Percentiles rank a stretch among this genome's conserved stretches.
phyloP scores from a whole-genome alignment of 2,329 filamentous ascomycete genomes.

The Epichloe baconii region DNA sequence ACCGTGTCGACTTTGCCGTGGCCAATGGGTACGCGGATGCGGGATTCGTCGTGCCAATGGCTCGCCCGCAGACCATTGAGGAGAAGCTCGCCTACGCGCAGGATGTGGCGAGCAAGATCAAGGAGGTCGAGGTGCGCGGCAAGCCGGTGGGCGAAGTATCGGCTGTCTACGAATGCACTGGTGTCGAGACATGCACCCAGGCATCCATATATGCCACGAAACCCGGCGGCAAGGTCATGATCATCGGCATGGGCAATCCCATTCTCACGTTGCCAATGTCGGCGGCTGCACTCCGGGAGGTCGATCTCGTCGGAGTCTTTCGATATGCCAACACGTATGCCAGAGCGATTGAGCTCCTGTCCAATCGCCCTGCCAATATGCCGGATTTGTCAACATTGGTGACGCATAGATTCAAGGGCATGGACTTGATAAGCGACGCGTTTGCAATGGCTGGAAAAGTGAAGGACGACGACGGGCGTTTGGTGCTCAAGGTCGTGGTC shows the following conservation, averaged over 20 bases:
- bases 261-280: constrained; percentile 57
- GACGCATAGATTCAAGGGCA: constrained; percentile 55
- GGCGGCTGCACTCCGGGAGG: constrained; percentile 53
- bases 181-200: constrained; percentile 64
- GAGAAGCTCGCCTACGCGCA: constrained; percentile 40
- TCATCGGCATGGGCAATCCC: constrained; percentile 62
- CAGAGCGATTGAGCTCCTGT: constrained; percentile 35
- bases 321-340: constrained; percentile 66
- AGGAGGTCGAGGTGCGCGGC: constrained; percentile 21
- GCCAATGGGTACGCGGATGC: constrained; percentile 42
- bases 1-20: constrained; percentile 44
- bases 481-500: constrained; percentile 64
- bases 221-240: constrained; percentile 55
- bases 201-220: constrained; percentile 57
- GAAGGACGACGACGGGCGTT: constrained; percentile 53
- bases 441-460: constrained; percentile 62
- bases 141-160: constrained; percentile 48
- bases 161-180: constrained; percentile 66
- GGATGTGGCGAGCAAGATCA: constrained; percentile 32
- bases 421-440: constrained; percentile 50
- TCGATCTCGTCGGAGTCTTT: constrained; percentile 60
- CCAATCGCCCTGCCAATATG: constrained; percentile 35
- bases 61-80: constrained; percentile 33
- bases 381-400: constrained; percentile 56
- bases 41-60: constrained; percentile 35